A percentile compares a stretch with the other conserved stretches of the same genome.
Evolutionary conservation across 2,329 filamentous ascomycete genomes (phyloP).

Genomic region (Zymoseptoria tritici): DNA sequence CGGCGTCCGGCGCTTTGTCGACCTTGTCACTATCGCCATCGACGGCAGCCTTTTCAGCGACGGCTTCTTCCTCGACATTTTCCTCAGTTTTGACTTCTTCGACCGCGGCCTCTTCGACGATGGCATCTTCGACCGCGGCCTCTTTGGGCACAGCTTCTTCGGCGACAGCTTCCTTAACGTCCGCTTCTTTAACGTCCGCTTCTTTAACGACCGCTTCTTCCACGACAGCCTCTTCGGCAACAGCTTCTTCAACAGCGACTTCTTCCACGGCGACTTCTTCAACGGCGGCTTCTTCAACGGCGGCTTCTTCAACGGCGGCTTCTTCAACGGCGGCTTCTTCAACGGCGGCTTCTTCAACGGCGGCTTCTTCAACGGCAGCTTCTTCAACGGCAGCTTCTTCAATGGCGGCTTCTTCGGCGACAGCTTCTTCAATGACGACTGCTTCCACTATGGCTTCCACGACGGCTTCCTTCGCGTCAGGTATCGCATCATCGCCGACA

Average conservation of each 20-base stretch:
- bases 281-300: background rate
- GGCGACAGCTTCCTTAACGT: background rate
- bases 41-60: background rate
- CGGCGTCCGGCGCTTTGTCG: background rate
- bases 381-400: background rate
- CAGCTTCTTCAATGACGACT: too few relatives aligned
- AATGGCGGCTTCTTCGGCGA: background rate
- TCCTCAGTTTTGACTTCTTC: background rate
- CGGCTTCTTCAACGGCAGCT: background rate
- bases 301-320: too few relatives aligned
- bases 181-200: slow-evolving; percentile 1
- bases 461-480: background rate
- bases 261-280: background rate
- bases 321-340: background rate
- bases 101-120: background rate
- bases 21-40: background rate
- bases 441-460: background rate
- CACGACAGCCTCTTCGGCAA: background rate
- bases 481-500: background rate
- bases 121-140: background rate
- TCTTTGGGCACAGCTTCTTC: background rate
- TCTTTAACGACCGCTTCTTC: background rate
- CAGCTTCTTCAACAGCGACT: background rate
- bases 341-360: background rate
- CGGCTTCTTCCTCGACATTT: background rate